Evolutionary conservation across 495 filamentous ascomycete genomes (phyloP).

Genomic region (Neurospora intermedia): DNA sequence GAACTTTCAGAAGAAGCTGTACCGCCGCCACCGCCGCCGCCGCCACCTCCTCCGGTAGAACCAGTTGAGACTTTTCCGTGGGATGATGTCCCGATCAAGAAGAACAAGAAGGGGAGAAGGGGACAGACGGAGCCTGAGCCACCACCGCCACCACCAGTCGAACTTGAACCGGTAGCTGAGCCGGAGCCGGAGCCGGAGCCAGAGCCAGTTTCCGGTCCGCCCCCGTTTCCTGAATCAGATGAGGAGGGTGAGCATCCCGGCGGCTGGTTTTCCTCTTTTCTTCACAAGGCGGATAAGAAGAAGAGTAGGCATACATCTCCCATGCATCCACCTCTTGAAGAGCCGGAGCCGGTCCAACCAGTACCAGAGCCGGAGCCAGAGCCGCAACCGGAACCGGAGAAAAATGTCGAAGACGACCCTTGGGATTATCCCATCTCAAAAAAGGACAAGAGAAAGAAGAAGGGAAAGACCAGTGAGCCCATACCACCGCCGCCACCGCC

Average conservation of each 20-base stretch:
- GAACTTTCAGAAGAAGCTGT: background rate
- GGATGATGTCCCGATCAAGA: background rate
- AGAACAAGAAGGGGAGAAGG: conserved; percentile 15
- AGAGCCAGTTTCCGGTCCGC: conserved; percentile 5
- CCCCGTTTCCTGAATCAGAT: conserved; percentile 1
- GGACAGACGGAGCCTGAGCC: conserved; percentile 9
- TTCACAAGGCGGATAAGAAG: conserved; percentile 18
- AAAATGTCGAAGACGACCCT: conserved; percentile 13
- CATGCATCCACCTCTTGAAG: background rate
- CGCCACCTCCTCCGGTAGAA: background rate
- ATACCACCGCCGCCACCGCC: conserved; percentile 5
- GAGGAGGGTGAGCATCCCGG: background rate
- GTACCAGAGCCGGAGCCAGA: conserved; percentile 8
- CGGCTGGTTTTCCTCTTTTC: conserved; percentile 10
- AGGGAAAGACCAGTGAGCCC: conserved; percentile 11
- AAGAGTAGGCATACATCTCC: conserved; percentile 14
- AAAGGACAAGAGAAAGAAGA: conserved; percentile 26
- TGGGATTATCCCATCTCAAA: conserved; percentile 11
- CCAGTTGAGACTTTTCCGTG: background rate
- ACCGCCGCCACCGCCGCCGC: background rate
- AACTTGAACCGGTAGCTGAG: conserved; percentile 15
- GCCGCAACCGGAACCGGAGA: conserved; percentile 18
- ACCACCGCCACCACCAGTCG: conserved; percentile 9
- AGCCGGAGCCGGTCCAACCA: conserved; percentile 6
- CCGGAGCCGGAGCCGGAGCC: conserved; percentile 14